Percentiles rank a stretch among this genome's conserved stretches.
Conservation (phyloP, 805 yeast genomes). For the Schizosaccharomyces octosporus region DNA sequence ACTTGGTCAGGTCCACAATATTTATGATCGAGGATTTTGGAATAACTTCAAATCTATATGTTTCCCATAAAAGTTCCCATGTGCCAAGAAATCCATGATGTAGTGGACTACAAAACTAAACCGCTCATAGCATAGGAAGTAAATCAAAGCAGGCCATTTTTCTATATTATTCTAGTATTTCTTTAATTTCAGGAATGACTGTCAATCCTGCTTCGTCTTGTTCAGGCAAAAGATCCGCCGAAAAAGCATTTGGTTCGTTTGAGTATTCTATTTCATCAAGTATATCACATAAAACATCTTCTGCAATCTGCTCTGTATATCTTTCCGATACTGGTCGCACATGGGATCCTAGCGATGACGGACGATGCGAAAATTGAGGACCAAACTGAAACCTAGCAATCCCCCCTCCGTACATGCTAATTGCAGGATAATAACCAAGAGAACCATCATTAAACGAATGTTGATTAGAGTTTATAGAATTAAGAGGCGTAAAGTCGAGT, state of each 20-base stretch:
- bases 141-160: not conserved
- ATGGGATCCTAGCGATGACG: not conserved
- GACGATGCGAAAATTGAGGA: constrained; percentile 26
- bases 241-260: not conserved
- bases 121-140: not conserved
- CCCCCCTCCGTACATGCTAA: constrained; percentile 63
- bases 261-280: constrained; percentile 45
- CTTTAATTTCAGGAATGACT: not conserved
- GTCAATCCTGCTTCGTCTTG: not conserved
- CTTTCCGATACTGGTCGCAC: constrained; percentile 33
- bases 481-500: constrained; percentile 58
- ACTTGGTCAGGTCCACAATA: not conserved
- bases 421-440: constrained; percentile 77
- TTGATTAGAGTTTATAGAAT: constrained; percentile 22
- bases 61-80: not conserved
- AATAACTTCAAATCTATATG: not conserved
- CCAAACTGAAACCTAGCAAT: constrained; percentile 46
- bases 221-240: constrained; percentile 10
- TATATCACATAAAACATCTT: constrained; percentile 61
- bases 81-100: not conserved
- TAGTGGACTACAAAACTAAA: not conserved
- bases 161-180: not conserved
- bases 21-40: not conserved
- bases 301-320: constrained; percentile 46
- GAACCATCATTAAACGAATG: constrained; percentile 43